These are phyloP conservation scores for Beauveria australis DNA, from an alignment of 2,329 filamentous ascomycete genomes.

Conservation along the genomic window DNA sequence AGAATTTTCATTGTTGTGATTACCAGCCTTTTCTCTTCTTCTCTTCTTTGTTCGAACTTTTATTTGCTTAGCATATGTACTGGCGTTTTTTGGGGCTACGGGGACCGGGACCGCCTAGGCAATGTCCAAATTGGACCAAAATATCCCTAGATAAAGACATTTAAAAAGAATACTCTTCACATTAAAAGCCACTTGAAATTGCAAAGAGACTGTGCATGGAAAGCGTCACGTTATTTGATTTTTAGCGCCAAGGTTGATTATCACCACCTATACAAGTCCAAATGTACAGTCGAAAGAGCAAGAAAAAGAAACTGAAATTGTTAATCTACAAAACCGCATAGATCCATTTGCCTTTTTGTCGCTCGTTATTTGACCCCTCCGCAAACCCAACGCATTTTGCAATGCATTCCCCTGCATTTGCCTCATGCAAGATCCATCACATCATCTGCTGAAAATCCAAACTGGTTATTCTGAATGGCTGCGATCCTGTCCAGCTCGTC, in stretches of 20 bases:
- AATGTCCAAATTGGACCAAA: constrained; percentile 23
- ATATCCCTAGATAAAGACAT: constrained; percentile 18
- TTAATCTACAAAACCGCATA: constrained; percentile 6
- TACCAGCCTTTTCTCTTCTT: background rate
- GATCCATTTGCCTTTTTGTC: background rate
- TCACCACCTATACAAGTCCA: background rate
- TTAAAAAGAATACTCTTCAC: constrained; percentile 13
- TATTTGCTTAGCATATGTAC: constrained; percentile 30
- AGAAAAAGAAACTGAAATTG: background rate
- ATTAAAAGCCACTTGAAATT: background rate
- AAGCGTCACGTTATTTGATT: background rate
- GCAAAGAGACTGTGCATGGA: background rate
- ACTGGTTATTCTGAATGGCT: constrained; percentile 82
- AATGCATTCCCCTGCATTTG: too few species aligned
- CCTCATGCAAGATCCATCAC: constrained; percentile 43
- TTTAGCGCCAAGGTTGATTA: background rate
- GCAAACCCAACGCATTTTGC: background rate
- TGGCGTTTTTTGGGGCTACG: constrained; percentile 27
- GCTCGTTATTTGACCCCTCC: background rate
- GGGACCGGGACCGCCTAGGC: constrained; percentile 16
- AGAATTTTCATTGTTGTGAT: constrained; percentile 9
- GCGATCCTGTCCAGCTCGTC: constrained; percentile 81
- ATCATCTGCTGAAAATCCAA: constrained; percentile 59
- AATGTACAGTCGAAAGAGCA: background rate
- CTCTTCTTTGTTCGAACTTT: background rate